These are phyloP conservation scores for Fusarium tupiense DNA, from an alignment of 2,329 filamentous ascomycete genomes.

Conservation along the genomic window DNA sequence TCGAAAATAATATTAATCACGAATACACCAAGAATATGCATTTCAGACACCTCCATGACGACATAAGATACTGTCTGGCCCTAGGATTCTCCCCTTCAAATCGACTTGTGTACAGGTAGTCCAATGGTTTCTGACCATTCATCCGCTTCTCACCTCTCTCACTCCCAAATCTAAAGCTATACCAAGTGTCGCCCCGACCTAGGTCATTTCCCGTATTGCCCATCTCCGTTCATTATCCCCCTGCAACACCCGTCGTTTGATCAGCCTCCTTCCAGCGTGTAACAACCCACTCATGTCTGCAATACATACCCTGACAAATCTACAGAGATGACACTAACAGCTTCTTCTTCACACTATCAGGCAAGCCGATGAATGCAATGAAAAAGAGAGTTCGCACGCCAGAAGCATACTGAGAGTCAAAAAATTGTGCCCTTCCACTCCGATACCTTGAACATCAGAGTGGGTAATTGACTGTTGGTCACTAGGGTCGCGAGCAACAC, in stretches of 20 bases:
- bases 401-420: neutral
- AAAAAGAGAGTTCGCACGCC: neutral
- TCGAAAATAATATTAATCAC: neutral
- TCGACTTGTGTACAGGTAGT: neutral
- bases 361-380: slow-evolving; percentile 1
- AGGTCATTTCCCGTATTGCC: neutral
- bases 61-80: neutral
- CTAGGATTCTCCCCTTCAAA: neutral
- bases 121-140: too few species aligned
- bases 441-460: neutral
- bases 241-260: neutral
- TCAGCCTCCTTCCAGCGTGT: neutral
- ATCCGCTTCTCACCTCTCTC: neutral
- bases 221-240: neutral
- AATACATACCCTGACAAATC: neutral
- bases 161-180: neutral
- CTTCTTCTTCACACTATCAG: slow-evolving; percentile 7
- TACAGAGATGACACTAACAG: neutral
- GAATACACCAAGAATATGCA: neutral
- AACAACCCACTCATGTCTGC: neutral
- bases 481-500: neutral
- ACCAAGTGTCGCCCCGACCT: neutral
- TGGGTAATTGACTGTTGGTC: neutral
- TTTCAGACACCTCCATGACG: neutral
- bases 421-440: neutral